Percentiles rank a stretch among this genome's conserved stretches.
phyloP scores from a whole-genome alignment of 2,329 filamentous ascomycete species.

The Xylaria sp. region DNA sequence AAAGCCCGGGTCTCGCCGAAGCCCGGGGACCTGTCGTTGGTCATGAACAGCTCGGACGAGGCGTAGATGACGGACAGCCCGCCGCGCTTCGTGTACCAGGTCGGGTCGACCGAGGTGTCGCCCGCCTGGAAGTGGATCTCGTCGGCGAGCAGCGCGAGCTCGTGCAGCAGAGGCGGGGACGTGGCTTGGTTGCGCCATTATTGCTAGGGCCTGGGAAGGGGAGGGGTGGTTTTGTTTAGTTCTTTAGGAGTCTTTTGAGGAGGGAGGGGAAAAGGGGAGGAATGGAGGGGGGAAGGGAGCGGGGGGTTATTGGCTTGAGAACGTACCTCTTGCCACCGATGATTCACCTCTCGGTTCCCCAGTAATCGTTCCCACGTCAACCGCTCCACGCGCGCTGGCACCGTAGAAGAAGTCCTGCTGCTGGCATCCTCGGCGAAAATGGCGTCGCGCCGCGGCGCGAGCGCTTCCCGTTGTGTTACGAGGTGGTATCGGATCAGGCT shows the following conservation, averaged over 20 bases:
- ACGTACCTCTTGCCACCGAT: conserved; percentile 91
- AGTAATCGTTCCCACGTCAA: conserved; percentile 79
- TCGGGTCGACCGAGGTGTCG: conserved; percentile 79
- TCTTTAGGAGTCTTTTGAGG: background rate
- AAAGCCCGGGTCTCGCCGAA: conserved; percentile 82
- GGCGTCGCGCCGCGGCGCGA: conserved; percentile 52
- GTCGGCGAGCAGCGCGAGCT: conserved; percentile 83
- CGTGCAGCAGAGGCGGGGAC: conserved; percentile 75
- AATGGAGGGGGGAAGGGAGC: too few species aligned
- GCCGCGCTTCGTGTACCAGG: conserved; percentile 78
- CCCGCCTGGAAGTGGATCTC: conserved; percentile 91
- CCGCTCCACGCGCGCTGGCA: conserved; percentile 66
- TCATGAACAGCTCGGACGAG: conserved; percentile 90
- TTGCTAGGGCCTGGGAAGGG: conserved; percentile 77
- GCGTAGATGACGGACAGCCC: conserved; percentile 66
- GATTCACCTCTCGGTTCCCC: conserved; percentile 74
- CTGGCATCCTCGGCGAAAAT: conserved; percentile 45
- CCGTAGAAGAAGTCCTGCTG: conserved; percentile 32
- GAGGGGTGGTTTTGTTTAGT: too few species aligned
- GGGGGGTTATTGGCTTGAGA: too few species aligned
- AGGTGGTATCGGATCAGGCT: conserved; percentile 82
- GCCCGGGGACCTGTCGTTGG: conserved; percentile 76
- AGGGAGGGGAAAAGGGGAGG: conserved; percentile 35
- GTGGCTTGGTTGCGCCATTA: conserved; percentile 86
- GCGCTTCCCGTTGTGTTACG: conserved; percentile 65